Percentiles rank a stretch among this genome's conserved stretches.
These are phyloP conservation scores for Colletotrichum musicola DNA, from an alignment of 2,329 filamentous ascomycete genomes.

Conservation along the genomic window DNA sequence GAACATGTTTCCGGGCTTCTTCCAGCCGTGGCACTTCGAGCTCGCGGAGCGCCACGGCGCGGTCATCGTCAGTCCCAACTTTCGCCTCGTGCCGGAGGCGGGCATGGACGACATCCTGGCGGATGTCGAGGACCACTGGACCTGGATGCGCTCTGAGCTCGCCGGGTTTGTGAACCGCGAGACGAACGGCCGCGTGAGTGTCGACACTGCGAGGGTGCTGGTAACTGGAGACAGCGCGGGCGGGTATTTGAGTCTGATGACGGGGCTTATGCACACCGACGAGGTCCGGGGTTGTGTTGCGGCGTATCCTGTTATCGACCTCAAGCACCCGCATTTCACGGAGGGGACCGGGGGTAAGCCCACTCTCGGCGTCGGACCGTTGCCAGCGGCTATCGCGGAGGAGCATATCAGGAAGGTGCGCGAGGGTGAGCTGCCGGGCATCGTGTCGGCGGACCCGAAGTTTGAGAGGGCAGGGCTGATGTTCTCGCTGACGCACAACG, in stretches of 20 bases:
- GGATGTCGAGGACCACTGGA: constrained; percentile 46
- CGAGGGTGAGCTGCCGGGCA: not conserved
- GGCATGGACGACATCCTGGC: constrained; percentile 44
- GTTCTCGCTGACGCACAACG: constrained; percentile 12
- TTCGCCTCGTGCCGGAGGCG: constrained; percentile 43
- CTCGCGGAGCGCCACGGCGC: constrained; percentile 43
- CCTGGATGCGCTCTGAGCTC: constrained; percentile 41
- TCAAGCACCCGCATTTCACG: constrained; percentile 17
- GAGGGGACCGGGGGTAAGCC: not conserved
- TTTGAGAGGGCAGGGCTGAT: constrained; percentile 13
- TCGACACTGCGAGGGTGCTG: constrained; percentile 17
- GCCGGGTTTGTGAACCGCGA: constrained; percentile 38
- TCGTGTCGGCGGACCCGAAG: constrained; percentile 7
- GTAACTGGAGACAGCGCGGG: constrained; percentile 40
- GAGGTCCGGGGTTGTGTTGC: constrained; percentile 40
- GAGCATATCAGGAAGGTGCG: constrained; percentile 20
- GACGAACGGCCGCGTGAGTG: constrained; percentile 38
- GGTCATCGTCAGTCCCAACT: constrained; percentile 45
- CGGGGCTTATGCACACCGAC: constrained; percentile 42
- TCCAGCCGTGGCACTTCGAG: constrained; percentile 41
- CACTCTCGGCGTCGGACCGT: not conserved
- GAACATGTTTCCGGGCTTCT: constrained; percentile 43
- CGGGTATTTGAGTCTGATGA: constrained; percentile 42
- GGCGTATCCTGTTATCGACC: constrained; percentile 42
- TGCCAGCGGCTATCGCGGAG: constrained; percentile 16